These are phyloP conservation scores for Kluyveromyces nonfermentans DNA, from an alignment of 805 yeast genomes.

Conservation along the genomic window DNA sequence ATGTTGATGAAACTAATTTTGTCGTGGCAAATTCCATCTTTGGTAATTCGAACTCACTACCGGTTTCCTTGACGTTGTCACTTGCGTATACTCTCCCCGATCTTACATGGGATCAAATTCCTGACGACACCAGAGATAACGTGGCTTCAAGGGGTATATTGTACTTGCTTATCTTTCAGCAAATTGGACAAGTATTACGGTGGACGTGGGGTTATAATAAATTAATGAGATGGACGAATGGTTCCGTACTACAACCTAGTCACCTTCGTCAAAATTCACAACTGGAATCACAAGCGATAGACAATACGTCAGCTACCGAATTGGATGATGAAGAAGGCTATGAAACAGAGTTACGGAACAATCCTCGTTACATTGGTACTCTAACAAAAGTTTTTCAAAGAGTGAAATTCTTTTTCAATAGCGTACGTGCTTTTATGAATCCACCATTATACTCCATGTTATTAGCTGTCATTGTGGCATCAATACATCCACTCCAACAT, in stretches of 20 bases:
- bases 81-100: conserved; percentile 68
- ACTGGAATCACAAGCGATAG: not conserved
- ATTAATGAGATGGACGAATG: conserved; percentile 39
- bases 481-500: conserved; percentile 48
- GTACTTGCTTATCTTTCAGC: conserved; percentile 68
- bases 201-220: conserved; percentile 87
- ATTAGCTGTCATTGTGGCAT: conserved; percentile 57
- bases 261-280: not conserved
- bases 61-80: conserved; percentile 82
- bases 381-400: conserved; percentile 11
- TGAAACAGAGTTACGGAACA: not conserved
- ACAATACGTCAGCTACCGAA: conserved; percentile 1
- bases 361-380: conserved; percentile 3
- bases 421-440: conserved; percentile 46
- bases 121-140: conserved; percentile 55
- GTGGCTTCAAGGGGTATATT: conserved; percentile 73
- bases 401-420: conserved; percentile 7
- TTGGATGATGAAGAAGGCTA: not conserved
- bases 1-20: conserved; percentile 72
- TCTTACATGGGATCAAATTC: conserved; percentile 64
- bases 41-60: conserved; percentile 91
- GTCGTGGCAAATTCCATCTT: conserved; percentile 96
- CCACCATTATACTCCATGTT: conserved; percentile 82
- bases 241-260: not conserved
- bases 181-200: conserved; percentile 70